Evolutionary conservation across 2,329 filamentous ascomycete genomes (phyloP).

Genomic region (Beauveria varroae): DNA sequence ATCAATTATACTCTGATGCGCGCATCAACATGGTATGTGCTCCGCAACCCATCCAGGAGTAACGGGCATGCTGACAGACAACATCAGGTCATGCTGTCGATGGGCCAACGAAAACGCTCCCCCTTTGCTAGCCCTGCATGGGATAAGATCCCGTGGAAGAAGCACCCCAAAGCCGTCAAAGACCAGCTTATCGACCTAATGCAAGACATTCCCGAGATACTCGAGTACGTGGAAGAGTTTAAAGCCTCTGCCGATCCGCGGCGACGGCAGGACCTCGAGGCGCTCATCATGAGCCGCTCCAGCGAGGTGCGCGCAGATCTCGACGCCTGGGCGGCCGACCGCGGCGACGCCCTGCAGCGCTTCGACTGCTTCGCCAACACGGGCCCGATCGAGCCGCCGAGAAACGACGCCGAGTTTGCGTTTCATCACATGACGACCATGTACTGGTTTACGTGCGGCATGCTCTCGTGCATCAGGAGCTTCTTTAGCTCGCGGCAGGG

Average conservation of each 20-base stretch:
- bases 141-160: conserved; percentile 25
- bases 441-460: conserved; percentile 13
- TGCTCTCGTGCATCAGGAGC: conserved; percentile 6
- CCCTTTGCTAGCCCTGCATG: conserved; percentile 23
- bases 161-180: conserved; percentile 20
- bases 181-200: conserved; percentile 25
- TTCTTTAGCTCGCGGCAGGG: conserved; percentile 6
- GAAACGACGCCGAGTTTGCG: conserved; percentile 13
- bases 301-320: conserved; percentile 7
- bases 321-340: conserved; percentile 12
- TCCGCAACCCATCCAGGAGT: too few relatives aligned
- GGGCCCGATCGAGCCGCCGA: conserved; percentile 10
- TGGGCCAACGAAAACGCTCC: conserved; percentile 16
- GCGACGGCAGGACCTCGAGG: neutral
- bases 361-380: conserved; percentile 12
- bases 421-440: conserved; percentile 13
- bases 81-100: conserved; percentile 12
- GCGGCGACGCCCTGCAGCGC: conserved; percentile 6
- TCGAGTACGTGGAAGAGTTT: conserved; percentile 22
- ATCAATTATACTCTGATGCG: conserved; percentile 17
- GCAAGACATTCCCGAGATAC: conserved; percentile 21
- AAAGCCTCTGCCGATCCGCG: conserved; percentile 11
- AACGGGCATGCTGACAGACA: neutral
- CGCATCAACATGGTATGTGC: conserved; percentile 16
- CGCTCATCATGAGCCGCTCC: conserved; percentile 13